Evolutionary conservation across 805 yeast species (phyloP).

Genomic region (Candida ponderosae): DNA sequence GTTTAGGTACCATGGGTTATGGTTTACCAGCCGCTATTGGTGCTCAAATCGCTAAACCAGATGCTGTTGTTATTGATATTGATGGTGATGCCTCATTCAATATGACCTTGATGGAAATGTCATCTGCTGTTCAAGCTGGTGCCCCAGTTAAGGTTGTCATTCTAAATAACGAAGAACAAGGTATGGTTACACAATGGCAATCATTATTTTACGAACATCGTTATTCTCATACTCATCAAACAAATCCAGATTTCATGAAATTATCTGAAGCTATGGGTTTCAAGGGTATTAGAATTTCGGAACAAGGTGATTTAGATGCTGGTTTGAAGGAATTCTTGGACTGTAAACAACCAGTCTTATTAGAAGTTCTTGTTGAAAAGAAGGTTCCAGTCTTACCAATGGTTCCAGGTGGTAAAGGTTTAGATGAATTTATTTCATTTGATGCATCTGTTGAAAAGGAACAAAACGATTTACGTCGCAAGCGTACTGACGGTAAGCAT

Average conservation of each 20-base stretch:
- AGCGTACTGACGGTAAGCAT: slow-evolving; percentile 70
- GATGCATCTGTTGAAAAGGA: slow-evolving; percentile 76
- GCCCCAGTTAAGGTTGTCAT: slow-evolving; percentile 87
- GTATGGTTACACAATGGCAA: slow-evolving; percentile 99
- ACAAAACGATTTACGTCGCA: slow-evolving; percentile 56
- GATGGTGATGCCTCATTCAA: slow-evolving; percentile 99
- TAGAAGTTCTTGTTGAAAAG: slow-evolving; percentile 87
- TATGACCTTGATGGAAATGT: slow-evolving; percentile 91
- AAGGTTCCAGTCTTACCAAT: slow-evolving; percentile 93
- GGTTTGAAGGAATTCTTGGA: slow-evolving; percentile 65
- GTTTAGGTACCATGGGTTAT: slow-evolving; percentile 97
- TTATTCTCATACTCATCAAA: slow-evolving; percentile 96
- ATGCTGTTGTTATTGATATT: slow-evolving; percentile 89
- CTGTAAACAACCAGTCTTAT: slow-evolving; percentile 66
- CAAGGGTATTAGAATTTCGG: slow-evolving; percentile 66
- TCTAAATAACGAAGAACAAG: slow-evolving; percentile 96
- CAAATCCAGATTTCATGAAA: slow-evolving; percentile 88
- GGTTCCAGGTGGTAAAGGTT: slow-evolving; percentile 95
- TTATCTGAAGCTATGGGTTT: slow-evolving; percentile 93
- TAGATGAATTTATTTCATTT: slow-evolving; percentile 85
- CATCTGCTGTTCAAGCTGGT: slow-evolving; percentile 89
- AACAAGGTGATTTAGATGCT: slow-evolving; percentile 55
- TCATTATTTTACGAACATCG: slow-evolving; percentile 94
- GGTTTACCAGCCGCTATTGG: slow-evolving; percentile 98
- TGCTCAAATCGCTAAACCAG: slow-evolving; percentile 94